Percentiles rank a stretch among this genome's conserved stretches.
Conservation (phyloP, 495 filamentous ascomycete genomes). For the Tuber indicum region DNA sequence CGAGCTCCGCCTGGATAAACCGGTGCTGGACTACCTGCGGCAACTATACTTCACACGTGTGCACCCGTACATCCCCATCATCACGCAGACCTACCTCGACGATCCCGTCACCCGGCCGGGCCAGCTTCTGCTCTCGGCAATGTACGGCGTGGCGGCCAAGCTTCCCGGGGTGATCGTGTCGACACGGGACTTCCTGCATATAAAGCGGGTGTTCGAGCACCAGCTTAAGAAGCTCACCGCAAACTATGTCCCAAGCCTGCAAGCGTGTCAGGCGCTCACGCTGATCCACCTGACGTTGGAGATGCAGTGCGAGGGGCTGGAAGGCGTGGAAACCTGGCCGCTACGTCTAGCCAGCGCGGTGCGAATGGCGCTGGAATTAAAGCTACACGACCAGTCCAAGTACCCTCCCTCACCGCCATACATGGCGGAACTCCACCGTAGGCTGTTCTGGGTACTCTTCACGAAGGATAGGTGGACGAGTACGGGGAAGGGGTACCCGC, state of each 20-base stretch:
- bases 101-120: neutral
- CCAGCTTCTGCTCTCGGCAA: conserved; percentile 29
- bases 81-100: conserved; percentile 22
- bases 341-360: conserved; percentile 29
- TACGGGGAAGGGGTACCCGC: conserved; percentile 32
- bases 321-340: conserved; percentile 35
- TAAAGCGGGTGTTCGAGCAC: conserved; percentile 30
- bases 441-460: conserved; percentile 34
- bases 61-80: conserved; percentile 37
- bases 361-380: conserved; percentile 32
- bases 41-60: conserved; percentile 24
- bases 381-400: conserved; percentile 19
- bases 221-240: conserved; percentile 28
- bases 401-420: conserved; percentile 26
- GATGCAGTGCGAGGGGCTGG: conserved; percentile 32
- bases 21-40: conserved; percentile 16
- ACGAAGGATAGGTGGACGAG: conserved; percentile 34
- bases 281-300: conserved; percentile 33
- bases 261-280: conserved; percentile 27
- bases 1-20: conserved; percentile 29
- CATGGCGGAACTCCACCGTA: conserved; percentile 28
- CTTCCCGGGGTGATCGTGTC: conserved; percentile 34
- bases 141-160: conserved; percentile 34
- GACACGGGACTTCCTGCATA: conserved; percentile 33
- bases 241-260: conserved; percentile 25